These are phyloP conservation scores for Sarocladiaceae sp. DNA, from an alignment of 2,329 filamentous ascomycete species.

Conservation along the genomic window DNA sequence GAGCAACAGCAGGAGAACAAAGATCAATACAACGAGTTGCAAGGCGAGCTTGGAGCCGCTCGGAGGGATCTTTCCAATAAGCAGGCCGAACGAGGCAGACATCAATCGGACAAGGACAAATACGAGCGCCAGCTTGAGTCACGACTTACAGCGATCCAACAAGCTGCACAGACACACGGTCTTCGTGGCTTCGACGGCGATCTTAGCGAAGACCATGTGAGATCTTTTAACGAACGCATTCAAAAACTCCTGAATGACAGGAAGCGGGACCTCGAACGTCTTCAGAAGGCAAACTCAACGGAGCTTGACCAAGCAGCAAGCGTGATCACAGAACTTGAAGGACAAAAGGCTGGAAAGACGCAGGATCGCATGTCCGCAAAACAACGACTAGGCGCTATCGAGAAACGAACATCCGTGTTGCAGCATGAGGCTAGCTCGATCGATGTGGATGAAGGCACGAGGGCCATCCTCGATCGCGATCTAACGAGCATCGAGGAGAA, in stretches of 20 bases:
- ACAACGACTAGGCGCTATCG: slow-evolving; percentile 66
- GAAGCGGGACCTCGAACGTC: slow-evolving; percentile 67
- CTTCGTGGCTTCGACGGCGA: slow-evolving; percentile 82
- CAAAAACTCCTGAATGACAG: slow-evolving; percentile 72
- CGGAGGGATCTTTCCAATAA: slow-evolving; percentile 45
- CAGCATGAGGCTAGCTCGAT: slow-evolving; percentile 68
- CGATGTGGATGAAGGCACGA: slow-evolving; percentile 77
- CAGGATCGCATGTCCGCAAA: slow-evolving; percentile 70
- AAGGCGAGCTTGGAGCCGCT: slow-evolving; percentile 36
- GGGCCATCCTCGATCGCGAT: slow-evolving; percentile 68
- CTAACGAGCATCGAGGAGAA: slow-evolving; percentile 50
- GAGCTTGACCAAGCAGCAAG: slow-evolving; percentile 69
- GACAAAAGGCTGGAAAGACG: slow-evolving; percentile 62
- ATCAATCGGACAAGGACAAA: slow-evolving; percentile 79
- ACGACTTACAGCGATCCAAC: slow-evolving; percentile 68
- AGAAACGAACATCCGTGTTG: slow-evolving; percentile 59
- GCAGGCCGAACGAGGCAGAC: slow-evolving; percentile 64
- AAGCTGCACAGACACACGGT: slow-evolving; percentile 67
- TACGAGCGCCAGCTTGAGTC: slow-evolving; percentile 73
- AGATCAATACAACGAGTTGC: slow-evolving; percentile 59
- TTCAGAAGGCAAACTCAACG: slow-evolving; percentile 66
- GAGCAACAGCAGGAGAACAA: slow-evolving; percentile 58
- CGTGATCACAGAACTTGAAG: slow-evolving; percentile 65
- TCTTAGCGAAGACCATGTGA: slow-evolving; percentile 65
- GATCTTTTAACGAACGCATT: slow-evolving; percentile 71